Evolutionary conservation across 108 stramenopile genomes (phyloP).

Genomic region (Discostella stelligeroides): DNA sequence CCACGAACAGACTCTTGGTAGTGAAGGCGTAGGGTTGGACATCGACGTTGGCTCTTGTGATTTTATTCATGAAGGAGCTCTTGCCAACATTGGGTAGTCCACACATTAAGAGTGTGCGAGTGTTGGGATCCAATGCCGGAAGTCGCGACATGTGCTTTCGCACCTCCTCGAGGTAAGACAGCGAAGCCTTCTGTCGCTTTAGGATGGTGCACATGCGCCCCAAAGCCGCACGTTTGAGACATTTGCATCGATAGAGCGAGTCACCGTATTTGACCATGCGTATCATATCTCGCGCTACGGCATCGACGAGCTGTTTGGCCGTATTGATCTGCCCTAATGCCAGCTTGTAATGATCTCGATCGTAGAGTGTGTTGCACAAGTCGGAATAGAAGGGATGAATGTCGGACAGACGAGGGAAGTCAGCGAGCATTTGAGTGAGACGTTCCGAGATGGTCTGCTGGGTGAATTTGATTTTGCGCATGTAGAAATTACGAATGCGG

Average conservation of each 20-base stretch:
- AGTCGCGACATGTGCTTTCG: conserved; percentile 97
- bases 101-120: conserved; percentile 96
- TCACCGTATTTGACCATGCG: conserved; percentile 99
- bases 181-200: conserved; percentile 94
- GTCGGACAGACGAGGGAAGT: conserved; percentile 98
- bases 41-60: conserved; percentile 98
- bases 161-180: conserved; percentile 98
- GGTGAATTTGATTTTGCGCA: conserved; percentile 99
- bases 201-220: conserved; percentile 99
- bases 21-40: conserved; percentile 99
- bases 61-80: conserved; percentile 99
- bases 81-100: conserved; percentile 99
- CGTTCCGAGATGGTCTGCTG: conserved; percentile 96
- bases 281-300: conserved; percentile 94
- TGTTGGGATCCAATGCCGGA: conserved; percentile 97
- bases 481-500: conserved; percentile 96
- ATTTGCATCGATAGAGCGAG: conserved; percentile 98
- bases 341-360: conserved; percentile 99
- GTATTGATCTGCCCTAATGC: conserved; percentile 98
- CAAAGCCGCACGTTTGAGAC: conserved; percentile 97
- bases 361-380: conserved; percentile 98
- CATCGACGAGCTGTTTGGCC: conserved; percentile 90
- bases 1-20: conserved; percentile 98
- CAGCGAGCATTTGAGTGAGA: conserved; percentile 87
- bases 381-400: conserved; percentile 99